Conservation (phyloP, 352 stramenopile genomes). For the Thraustochytrium striatum region DNA sequence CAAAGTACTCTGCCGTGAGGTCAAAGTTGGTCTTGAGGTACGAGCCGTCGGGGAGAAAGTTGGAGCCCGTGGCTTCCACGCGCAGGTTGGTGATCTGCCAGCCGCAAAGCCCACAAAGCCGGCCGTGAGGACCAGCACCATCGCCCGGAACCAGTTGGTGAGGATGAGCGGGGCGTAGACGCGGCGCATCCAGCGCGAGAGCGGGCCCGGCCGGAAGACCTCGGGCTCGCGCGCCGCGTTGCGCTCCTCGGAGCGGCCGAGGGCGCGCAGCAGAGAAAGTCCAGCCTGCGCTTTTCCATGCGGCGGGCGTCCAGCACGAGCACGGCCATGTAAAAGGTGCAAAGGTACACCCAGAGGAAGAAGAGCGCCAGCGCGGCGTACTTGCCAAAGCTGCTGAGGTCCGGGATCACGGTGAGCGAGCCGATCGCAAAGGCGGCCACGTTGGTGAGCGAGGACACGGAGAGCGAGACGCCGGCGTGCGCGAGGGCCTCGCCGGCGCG, state of each 20-base stretch:
- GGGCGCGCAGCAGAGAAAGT: slow-evolving; percentile 62
- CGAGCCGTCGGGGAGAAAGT: slow-evolving; percentile 66
- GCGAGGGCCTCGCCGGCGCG: slow-evolving; percentile 25
- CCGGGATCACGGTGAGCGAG: slow-evolving; percentile 57
- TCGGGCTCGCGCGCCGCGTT: not conserved
- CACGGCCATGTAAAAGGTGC: slow-evolving; percentile 62
- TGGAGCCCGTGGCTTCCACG: slow-evolving; percentile 59
- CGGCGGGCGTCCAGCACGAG: slow-evolving; percentile 65
- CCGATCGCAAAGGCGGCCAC: slow-evolving; percentile 66
- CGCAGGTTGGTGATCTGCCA: slow-evolving; percentile 52
- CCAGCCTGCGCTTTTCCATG: slow-evolving; percentile 59
- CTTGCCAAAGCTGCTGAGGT: slow-evolving; percentile 61
- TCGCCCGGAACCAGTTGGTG: slow-evolving; percentile 48
- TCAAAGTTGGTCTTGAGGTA: slow-evolving; percentile 58
- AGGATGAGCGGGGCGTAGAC: slow-evolving; percentile 46
- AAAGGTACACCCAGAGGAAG: slow-evolving; percentile 61
- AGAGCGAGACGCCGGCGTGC: slow-evolving; percentile 55
- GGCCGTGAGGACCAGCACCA: slow-evolving; percentile 48
- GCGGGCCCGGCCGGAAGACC: not conserved
- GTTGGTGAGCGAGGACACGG: slow-evolving; percentile 65
- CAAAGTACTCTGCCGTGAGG: slow-evolving; percentile 51
- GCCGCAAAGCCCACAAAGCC: slow-evolving; percentile 34
- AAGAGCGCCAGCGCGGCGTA: slow-evolving; percentile 62
- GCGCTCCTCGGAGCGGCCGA: not conserved
- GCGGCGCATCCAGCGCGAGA: not conserved